Evolutionary conservation across 176 grass and related monocot species (phyloP).

Genomic region (Oryza glumipatula): DNA sequence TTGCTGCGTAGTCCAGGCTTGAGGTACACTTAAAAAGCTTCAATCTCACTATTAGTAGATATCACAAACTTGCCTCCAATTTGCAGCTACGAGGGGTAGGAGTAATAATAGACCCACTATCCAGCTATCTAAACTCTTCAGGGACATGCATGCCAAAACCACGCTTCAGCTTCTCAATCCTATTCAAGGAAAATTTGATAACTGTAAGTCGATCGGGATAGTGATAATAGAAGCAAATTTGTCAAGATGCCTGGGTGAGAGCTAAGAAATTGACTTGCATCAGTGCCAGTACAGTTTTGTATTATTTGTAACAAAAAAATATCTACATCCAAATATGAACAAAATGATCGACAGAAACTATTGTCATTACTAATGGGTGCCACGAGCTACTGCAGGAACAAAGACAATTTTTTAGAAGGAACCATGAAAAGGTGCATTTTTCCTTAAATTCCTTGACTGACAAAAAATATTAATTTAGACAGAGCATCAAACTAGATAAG

Average conservation of each 20-base stretch:
- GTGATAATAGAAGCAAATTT: neutral
- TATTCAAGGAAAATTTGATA: slow-evolving; percentile 46
- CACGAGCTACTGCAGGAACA: neutral
- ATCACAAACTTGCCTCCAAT: slow-evolving; percentile 21
- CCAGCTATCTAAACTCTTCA: slow-evolving; percentile 66
- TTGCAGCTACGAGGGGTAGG: slow-evolving; percentile 27
- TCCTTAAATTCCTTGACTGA: neutral
- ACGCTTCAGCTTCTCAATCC: slow-evolving; percentile 89
- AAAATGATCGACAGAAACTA: slow-evolving; percentile 17
- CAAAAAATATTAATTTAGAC: neutral
- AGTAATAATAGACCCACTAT: slow-evolving; percentile 27
- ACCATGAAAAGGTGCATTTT: neutral
- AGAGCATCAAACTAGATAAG: neutral
- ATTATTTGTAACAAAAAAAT: neutral
- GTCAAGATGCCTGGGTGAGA: neutral
- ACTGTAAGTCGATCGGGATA: slow-evolving; percentile 20
- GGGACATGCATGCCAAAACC: slow-evolving; percentile 94
- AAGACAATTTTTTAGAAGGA: neutral
- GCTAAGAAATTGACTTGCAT: neutral
- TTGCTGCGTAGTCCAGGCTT: slow-evolving; percentile 14
- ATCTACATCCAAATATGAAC: slow-evolving; percentile 10
- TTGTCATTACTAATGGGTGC: neutral
- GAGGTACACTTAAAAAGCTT: slow-evolving; percentile 12
- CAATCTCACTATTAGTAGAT: slow-evolving; percentile 12
- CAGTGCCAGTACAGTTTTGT: neutral